phyloP scores from a whole-genome alignment of 768 basidiomycete species.

The Gymnopilus junonius region DNA sequence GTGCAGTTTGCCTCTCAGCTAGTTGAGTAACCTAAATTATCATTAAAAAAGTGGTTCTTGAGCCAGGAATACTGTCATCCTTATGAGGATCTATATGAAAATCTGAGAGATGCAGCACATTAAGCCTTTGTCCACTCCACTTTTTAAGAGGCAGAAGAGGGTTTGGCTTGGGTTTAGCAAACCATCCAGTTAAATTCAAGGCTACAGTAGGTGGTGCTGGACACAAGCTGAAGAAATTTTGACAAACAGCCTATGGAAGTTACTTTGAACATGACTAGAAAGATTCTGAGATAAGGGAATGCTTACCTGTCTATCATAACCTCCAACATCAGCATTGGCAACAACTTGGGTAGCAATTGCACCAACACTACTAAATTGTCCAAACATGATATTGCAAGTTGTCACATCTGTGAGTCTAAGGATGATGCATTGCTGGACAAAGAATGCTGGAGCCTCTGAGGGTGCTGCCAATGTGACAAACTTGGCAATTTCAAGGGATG shows the following conservation, averaged over 20 bases:
- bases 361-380: slow-evolving; percentile 49
- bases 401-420: slow-evolving; percentile 46
- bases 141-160: slow-evolving; percentile 60
- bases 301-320: slow-evolving; percentile 73
- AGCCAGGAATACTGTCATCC: slow-evolving; percentile 17
- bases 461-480: slow-evolving; percentile 70
- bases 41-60: neutral
- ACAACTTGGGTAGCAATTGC: slow-evolving; percentile 72
- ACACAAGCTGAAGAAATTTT: slow-evolving; percentile 61
- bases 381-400: slow-evolving; percentile 53
- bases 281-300: neutral
- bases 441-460: slow-evolving; percentile 57
- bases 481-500: slow-evolving; percentile 64
- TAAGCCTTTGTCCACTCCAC: slow-evolving; percentile 67
- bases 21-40: slow-evolving; percentile 60
- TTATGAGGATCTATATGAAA: slow-evolving; percentile 76
- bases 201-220: slow-evolving; percentile 59
- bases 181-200: slow-evolving; percentile 70
- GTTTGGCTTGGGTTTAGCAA: slow-evolving; percentile 76
- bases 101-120: slow-evolving; percentile 79
- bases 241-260: slow-evolving; percentile 49
- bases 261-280: neutral
- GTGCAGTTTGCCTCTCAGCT: slow-evolving; percentile 80
- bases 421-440: slow-evolving; percentile 61
- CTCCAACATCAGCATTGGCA: slow-evolving; percentile 71